Evolutionary conservation across 805 yeast species (phyloP).

Genomic region (Brettanomyces nanus): DNA sequence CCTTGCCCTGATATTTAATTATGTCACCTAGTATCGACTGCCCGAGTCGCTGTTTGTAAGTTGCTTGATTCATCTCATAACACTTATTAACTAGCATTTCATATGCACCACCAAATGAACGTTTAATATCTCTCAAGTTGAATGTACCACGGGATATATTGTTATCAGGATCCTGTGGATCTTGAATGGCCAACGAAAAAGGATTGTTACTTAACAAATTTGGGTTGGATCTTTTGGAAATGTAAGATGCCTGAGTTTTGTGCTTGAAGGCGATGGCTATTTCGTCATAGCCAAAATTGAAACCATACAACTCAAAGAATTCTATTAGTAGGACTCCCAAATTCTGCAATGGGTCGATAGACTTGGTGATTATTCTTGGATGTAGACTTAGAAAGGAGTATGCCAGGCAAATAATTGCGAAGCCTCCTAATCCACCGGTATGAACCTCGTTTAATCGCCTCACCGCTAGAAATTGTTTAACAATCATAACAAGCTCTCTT

Average conservation of each 20-base stretch:
- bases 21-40: constrained; percentile 74
- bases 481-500: constrained; percentile 69
- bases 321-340: constrained; percentile 82
- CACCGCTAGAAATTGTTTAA: constrained; percentile 78
- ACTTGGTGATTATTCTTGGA: constrained; percentile 62
- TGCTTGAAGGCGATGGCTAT: constrained; percentile 60
- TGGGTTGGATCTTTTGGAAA: constrained; percentile 40
- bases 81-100: constrained; percentile 69
- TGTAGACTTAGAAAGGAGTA: constrained; percentile 72
- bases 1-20: constrained; percentile 64
- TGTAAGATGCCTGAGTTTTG: constrained; percentile 48
- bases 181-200: constrained; percentile 72
- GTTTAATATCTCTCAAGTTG: constrained; percentile 69
- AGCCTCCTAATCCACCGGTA: constrained; percentile 93
- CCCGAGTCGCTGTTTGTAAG: constrained; percentile 60
- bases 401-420: constrained; percentile 81
- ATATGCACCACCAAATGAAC: constrained; percentile 85
- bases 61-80: constrained; percentile 58
- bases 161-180: constrained; percentile 78
- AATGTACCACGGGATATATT: constrained; percentile 82
- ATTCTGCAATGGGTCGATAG: constrained; percentile 62
- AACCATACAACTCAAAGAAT: constrained; percentile 87
- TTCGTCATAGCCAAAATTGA: constrained; percentile 76
- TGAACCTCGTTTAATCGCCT: constrained; percentile 79
- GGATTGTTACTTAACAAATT: constrained; percentile 39